Percentiles rank a stretch among this genome's conserved stretches.
These are phyloP conservation scores for Quercus wislizeni DNA, from an alignment of 306 rosid species.

Conservation along the genomic window DNA sequence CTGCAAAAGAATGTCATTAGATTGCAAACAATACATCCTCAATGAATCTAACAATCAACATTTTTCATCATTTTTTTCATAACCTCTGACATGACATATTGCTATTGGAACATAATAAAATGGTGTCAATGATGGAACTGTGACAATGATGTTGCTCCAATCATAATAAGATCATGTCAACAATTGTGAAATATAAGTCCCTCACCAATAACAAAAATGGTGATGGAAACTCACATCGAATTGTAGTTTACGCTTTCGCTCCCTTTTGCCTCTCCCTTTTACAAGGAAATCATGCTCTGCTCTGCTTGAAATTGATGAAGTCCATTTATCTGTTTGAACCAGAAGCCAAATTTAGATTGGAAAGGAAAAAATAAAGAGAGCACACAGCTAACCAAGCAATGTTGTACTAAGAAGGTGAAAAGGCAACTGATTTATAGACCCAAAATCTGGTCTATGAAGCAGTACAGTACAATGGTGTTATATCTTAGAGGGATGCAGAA, in stretches of 20 bases:
- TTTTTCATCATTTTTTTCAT: no score
- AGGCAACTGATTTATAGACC: not conserved
- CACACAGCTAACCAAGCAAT: not conserved
- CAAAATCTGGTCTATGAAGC: not conserved
- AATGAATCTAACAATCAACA: no score
- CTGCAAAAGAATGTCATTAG: constrained; percentile 34
- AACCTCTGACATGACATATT: no score
- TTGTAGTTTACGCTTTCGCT: constrained; percentile 63
- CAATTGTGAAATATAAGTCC: not conserved
- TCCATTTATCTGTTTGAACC: constrained; percentile 49
- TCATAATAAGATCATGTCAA: no score
- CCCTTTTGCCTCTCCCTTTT: constrained; percentile 64
- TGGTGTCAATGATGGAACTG: no score
- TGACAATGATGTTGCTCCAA: no score
- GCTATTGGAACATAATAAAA: no score
- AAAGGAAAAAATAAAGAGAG: constrained; percentile 1
- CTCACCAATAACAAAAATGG: constrained; percentile 9
- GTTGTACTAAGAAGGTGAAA: not conserved
- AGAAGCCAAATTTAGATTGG: constrained; percentile 6
- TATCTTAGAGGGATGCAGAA: no score
- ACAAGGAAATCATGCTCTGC: constrained; percentile 38
- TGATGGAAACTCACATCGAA: constrained; percentile 59
- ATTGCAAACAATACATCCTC: not conserved
- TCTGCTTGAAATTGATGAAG: constrained; percentile 56
- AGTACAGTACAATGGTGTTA: not conserved